Base-by-base conservation (phyloP, 2,329 filamentous ascomycete species). In the Hymenoscyphus occultus region DNA sequence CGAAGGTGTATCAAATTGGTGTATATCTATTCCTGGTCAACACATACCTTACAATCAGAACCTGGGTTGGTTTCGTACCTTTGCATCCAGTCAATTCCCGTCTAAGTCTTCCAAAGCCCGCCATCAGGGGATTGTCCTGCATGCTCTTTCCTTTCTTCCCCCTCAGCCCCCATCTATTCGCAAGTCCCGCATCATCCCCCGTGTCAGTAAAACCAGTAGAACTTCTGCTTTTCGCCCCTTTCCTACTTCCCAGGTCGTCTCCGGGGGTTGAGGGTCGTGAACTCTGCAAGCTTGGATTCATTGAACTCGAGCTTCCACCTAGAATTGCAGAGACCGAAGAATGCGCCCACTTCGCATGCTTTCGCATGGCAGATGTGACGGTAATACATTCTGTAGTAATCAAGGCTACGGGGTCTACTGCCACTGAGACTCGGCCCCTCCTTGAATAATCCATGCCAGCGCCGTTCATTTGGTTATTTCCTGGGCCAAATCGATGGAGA, bases 301-400 rank as follows among this genome's bases (percentile, higher is more conserved):
- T 77, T 74, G 67, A 80, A 75, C 76, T 80, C 63, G 82, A 80
- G 62, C 82, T 83, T 69, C 92, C 92, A 60, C 95, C 95, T 39
- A 99, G 83, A 67, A 99, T 99, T 62, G 94, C 94, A 45, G 95
- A 93, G 56, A 99, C 95, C 5, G 93, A 97, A 13, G 93, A 97
- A 77, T 98, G 93, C 59, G 93, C 92, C 83, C 94, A 98, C 70
- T 95, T 90, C 69, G 93, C 91, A 85, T 97, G 90, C 80, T 99
- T 99, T 75, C 96, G 93, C 85, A 99, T 97, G 67, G 93, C 93
- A 68, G 94, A 97, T 14, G 95, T 98, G 80, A 99, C 94, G 57
- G 93, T 94, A 76, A 98, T 98, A 78, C 95, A 99, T 88, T 99
- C 95, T 78, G 94, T 97, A 69, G 96, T 97, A 70, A 99, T 93